Evolutionary conservation across 768 basidiomycete genomes (phyloP).

Genomic region (Russula virescens): DNA sequence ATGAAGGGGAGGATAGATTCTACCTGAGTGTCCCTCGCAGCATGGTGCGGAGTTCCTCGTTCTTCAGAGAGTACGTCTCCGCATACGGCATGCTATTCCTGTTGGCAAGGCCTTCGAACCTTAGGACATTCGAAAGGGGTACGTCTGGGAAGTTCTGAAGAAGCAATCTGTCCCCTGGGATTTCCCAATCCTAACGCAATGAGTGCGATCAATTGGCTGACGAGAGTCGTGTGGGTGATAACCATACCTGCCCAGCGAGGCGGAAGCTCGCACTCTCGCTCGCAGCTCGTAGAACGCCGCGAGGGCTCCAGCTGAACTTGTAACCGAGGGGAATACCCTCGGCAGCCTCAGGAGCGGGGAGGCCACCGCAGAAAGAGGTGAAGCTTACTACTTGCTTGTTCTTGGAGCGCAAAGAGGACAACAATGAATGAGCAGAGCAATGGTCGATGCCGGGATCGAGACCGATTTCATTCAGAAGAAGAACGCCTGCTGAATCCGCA

Average conservation of each 20-base stretch:
- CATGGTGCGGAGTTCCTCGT: constrained; percentile 48
- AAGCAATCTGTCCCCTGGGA: constrained; percentile 52
- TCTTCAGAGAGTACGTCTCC: constrained; percentile 53
- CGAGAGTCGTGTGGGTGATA: background rate
- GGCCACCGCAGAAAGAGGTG: constrained; percentile 87
- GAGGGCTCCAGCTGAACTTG: constrained; percentile 91
- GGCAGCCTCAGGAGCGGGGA: constrained; percentile 69
- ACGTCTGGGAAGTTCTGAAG: constrained; percentile 56
- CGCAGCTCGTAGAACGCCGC: constrained; percentile 79
- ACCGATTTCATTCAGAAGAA: constrained; percentile 86
- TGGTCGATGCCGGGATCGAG: constrained; percentile 90
- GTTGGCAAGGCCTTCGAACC: constrained; percentile 82
- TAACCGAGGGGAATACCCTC: constrained; percentile 69
- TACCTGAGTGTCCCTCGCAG: constrained; percentile 83
- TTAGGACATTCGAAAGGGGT: constrained; percentile 54
- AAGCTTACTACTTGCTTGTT: constrained; percentile 63
- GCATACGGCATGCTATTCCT: constrained; percentile 72
- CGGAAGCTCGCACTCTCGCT: constrained; percentile 65
- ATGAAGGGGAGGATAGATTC: constrained; percentile 7
- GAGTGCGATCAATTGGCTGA: background rate
- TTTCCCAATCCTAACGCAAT: constrained; percentile 37
- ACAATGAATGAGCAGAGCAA: constrained; percentile 72
- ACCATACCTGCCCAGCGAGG: constrained; percentile 45
- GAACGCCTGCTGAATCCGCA: constrained; percentile 54
- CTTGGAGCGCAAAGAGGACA: constrained; percentile 45